phyloP scores from a whole-genome alignment of 2,329 filamentous ascomycete species.

The Nemania serpens region DNA sequence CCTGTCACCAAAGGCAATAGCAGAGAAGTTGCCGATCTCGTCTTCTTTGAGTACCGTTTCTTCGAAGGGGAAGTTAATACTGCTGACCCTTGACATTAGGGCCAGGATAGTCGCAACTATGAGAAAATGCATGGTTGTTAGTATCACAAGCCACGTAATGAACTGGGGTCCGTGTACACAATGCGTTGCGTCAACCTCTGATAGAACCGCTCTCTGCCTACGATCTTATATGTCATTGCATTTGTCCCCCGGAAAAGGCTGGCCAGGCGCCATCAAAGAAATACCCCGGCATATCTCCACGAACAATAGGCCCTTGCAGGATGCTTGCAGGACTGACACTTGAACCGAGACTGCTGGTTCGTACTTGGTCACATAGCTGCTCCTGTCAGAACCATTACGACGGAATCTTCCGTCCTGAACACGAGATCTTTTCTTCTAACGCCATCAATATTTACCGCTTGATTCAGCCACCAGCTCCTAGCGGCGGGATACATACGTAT shows the following conservation, averaged over 20 bases:
- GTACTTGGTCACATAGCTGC: not conserved
- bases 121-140: slow-evolving; percentile 23
- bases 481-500: not conserved
- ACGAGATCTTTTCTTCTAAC: not conserved
- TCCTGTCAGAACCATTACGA: not conserved
- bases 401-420: not conserved
- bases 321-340: not conserved
- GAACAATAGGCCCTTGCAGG: not conserved
- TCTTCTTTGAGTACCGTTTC: slow-evolving; percentile 38
- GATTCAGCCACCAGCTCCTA: not conserved
- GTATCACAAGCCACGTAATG: not conserved
- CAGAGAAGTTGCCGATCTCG: slow-evolving; percentile 41
- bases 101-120: slow-evolving; percentile 9
- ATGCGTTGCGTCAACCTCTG: not conserved
- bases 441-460: not conserved
- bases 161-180: not conserved
- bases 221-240: slow-evolving; percentile 7
- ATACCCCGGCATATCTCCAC: not conserved
- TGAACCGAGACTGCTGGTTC: not conserved
- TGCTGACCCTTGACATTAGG: slow-evolving; percentile 9
- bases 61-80: slow-evolving; percentile 36
- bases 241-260: not conserved
- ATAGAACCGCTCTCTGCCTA: not conserved
- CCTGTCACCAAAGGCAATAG: slow-evolving; percentile 37
- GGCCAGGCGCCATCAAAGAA: too few relatives aligned